Base-by-base conservation (phyloP, 2,329 filamentous ascomycete species). In the Apiospora marii region DNA sequence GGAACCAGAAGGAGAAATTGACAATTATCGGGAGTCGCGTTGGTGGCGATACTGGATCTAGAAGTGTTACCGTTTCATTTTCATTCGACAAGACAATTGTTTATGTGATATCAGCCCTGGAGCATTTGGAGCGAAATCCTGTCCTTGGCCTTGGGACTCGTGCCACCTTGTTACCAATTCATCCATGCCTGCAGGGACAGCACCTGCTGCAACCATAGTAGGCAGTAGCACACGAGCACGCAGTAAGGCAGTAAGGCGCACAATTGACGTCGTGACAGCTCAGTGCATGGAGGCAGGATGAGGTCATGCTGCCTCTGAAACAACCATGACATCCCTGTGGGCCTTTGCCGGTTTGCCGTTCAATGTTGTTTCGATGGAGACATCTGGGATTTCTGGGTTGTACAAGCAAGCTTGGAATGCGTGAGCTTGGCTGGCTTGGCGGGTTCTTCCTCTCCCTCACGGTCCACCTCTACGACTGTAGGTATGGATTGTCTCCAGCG, bases 281-380 rank as follows among this genome's bases (percentile, higher is more conserved):
- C 41, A 46, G n/a, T 48, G 30, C 30, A 6, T 27, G 67, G 3
- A 48, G 27, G 67, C 24, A 70, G 30, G 16, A 70, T 70, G 68
- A 70, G 68, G 68, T 70, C 68, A 70, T 70, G 4, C 16, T 43
- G 34, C 30, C 68, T 58, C 48, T 70, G 68, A 70, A 70, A 70
- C 68, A 53, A 64, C 58, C 58, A 64, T 64, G 58, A 64, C 58
- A 64, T 37, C 44, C 67, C 19, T 34, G 48, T 51, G 48, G 68
- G 68, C 68, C 37, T 41, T 70, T 70, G 68, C 68, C 68, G 68
- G 48, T 41, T 58, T 51, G 48, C 68, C 68, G 68, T 70, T 27
- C 16, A 37, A 8, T 69, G 68, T 46, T 51, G 68, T 46, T 51
- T 41, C 68, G 16, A 70, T 51, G 68, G 48, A 22, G 46, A 41